Conservation (phyloP, 768 basidiomycete species). For the Hemileccinum rubropunctum region DNA sequence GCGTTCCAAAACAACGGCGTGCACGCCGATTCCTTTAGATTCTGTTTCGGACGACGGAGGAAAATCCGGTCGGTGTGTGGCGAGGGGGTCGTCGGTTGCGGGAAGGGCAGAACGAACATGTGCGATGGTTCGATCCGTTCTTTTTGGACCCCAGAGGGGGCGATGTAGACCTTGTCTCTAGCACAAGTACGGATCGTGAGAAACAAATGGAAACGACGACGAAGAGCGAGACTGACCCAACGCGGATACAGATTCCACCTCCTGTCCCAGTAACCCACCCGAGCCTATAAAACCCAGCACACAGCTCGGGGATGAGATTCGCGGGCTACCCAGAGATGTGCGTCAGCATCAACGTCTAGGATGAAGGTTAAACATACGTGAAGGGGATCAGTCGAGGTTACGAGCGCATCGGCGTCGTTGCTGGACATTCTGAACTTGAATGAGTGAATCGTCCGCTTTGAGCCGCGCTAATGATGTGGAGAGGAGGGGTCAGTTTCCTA, state of each 20-base stretch:
- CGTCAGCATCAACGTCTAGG: neutral
- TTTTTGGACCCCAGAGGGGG: constrained; percentile 89
- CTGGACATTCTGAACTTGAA: constrained; percentile 15
- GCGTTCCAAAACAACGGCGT: constrained; percentile 94
- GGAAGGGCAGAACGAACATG: constrained; percentile 85
- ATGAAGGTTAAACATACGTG: constrained; percentile 43
- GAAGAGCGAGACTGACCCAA: constrained; percentile 44
- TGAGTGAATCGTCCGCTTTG: neutral
- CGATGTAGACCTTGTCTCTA: constrained; percentile 80
- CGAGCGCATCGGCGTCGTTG: constrained; percentile 44
- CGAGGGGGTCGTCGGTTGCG: constrained; percentile 48
- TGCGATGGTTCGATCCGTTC: constrained; percentile 80
- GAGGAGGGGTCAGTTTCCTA: neutral
- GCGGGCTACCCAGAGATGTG: constrained; percentile 56
- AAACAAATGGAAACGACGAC: neutral
- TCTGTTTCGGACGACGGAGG: constrained; percentile 66
- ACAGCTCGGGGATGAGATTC: constrained; percentile 87
- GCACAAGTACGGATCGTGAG: neutral
- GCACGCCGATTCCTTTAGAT: constrained; percentile 83
- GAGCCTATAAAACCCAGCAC: constrained; percentile 77
- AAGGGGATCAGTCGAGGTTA: constrained; percentile 57
- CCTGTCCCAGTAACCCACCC: constrained; percentile 95
- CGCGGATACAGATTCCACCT: constrained; percentile 72
- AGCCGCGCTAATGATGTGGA: too few relatives aligned
- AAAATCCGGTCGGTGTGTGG: constrained; percentile 72